A percentile compares a stretch with the other conserved stretches of the same genome.
These are phyloP conservation scores for Termitomyces sp. DNA, from an alignment of 768 basidiomycete species.

Conservation along the genomic window DNA sequence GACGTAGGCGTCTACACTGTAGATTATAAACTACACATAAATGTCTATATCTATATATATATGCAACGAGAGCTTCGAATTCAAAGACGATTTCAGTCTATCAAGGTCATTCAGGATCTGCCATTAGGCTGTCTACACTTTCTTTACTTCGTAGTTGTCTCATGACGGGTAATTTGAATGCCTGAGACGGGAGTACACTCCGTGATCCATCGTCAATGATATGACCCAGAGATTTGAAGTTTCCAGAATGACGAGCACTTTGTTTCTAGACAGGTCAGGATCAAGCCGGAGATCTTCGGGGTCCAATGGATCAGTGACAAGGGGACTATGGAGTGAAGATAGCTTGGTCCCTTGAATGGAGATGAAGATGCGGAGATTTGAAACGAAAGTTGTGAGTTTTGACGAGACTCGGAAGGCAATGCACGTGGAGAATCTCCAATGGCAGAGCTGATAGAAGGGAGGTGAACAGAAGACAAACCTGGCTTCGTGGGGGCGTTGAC, in stretches of 20 bases:
- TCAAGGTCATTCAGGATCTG: constrained; percentile 17
- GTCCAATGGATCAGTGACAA: constrained; percentile 24
- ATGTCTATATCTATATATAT: background rate
- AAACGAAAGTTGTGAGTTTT: constrained; percentile 35
- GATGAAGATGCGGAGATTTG: constrained; percentile 29
- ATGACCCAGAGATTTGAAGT: constrained; percentile 30
- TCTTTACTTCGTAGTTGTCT: constrained; percentile 10
- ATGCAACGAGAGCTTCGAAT: background rate
- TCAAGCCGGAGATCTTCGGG: constrained; percentile 46
- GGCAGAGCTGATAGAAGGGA: constrained; percentile 3
- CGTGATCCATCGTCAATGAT: constrained; percentile 42
- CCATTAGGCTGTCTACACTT: background rate
- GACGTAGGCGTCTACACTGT: background rate
- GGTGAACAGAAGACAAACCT: constrained; percentile 21
- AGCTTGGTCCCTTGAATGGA: constrained; percentile 51
- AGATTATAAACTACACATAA: background rate
- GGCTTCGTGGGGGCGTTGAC: constrained; percentile 29
- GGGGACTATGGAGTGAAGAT: constrained; percentile 77
- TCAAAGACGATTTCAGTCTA: background rate
- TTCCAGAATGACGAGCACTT: constrained; percentile 43
- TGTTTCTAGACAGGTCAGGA: constrained; percentile 52
- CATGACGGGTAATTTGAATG: constrained; percentile 14
- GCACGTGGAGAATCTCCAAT: constrained; percentile 14
- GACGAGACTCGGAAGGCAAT: constrained; percentile 31
- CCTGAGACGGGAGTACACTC: constrained; percentile 29